Evolutionary conservation across 306 rosid genomes (phyloP), one percentile per base, ranked within the genome.

Genomic region (Trifolium pratense): DNA sequence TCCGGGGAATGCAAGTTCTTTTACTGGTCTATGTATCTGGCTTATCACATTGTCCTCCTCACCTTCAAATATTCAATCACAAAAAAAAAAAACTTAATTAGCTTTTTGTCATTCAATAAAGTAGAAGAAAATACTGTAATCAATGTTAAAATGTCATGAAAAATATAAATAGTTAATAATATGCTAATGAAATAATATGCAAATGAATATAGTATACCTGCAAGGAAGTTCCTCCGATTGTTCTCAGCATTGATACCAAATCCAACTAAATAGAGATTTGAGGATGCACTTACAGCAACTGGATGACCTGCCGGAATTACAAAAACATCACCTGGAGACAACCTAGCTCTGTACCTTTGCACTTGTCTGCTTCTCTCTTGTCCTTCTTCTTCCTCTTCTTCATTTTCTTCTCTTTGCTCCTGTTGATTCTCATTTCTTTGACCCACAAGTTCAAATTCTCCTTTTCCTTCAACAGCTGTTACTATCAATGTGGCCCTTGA

Each of bases 151-250:
- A 40, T 10, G 13, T 40, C 14, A 40, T 9, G 5, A 3, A 45
- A 12, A 14, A 14, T 45, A 45, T 12, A 4, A 12, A 11, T 13
- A 43, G 5, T 2, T 46, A 46, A 12, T 9, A 40, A 0, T 0
- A 40, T 9, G 4, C 11, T 10, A 1, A 11, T 10, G n/a, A n/a
- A n/a, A n/a, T n/a, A n/a, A n/a, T n/a, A n/a, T n/a, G n/a, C n/a
- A n/a, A 9, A 12, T 10, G 9, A 48, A n/a, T 48, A 48, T 48
- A n/a, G 9, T 5, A 17, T 66, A 81, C 86, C 87, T 80, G 71
- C 87, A 3, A 87, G 84, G 85, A 84, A 87, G 75, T 71, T 70
- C 26, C 86, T 84, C 9, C 26, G n/a, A 48, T 84, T 84, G 61
- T 87, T 36, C 34, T 75, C 62, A 18, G 78, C 91, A 23, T 84